Percentiles rank a stretch among this genome's conserved stretches.
Conservation (phyloP, 164 flowering plant species). For the Stephania cephalantha region DNA sequence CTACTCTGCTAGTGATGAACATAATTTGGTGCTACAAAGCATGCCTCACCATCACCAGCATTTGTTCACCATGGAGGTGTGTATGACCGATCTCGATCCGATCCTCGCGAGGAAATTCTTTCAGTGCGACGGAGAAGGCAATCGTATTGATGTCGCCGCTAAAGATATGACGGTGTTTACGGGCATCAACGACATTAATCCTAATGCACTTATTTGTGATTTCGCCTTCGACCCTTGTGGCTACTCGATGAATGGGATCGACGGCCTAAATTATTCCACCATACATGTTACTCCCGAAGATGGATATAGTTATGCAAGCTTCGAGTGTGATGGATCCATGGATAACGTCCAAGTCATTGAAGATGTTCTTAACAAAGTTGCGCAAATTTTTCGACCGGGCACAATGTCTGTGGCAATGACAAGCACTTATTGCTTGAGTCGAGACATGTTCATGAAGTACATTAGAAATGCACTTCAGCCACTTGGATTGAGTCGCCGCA, state of each 20-base stretch:
- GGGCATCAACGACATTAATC: slow-evolving; percentile 54
- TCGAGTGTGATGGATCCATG: slow-evolving; percentile 58
- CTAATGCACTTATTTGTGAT: slow-evolving; percentile 56
- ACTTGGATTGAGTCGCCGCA: slow-evolving; percentile 52
- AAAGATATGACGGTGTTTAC: slow-evolving; percentile 69
- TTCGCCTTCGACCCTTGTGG: slow-evolving; percentile 96
- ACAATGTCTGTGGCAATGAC: slow-evolving; percentile 58
- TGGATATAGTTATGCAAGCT: slow-evolving; percentile 93
- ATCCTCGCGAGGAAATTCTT: slow-evolving; percentile 51
- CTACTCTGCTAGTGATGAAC: slow-evolving; percentile 47
- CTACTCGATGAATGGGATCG: slow-evolving; percentile 88
- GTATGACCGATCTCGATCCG: slow-evolving; percentile 86
- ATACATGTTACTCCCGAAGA: slow-evolving; percentile 97
- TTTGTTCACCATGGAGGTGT: slow-evolving; percentile 65
- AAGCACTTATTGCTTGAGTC: slow-evolving; percentile 9
- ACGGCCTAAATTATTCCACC: slow-evolving; percentile 64
- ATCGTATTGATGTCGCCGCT: slow-evolving; percentile 44
- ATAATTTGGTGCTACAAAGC: neutral
- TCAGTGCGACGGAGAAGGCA: slow-evolving; percentile 26
- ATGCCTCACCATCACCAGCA: slow-evolving; percentile 3
- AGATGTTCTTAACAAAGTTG: slow-evolving; percentile 46
- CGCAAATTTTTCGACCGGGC: slow-evolving; percentile 65
- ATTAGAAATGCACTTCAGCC: slow-evolving; percentile 41
- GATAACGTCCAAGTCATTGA: slow-evolving; percentile 30
- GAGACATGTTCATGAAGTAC: slow-evolving; percentile 29